Evolutionary conservation across 2,329 filamentous ascomycete genomes (phyloP), one percentile per base, ranked within the genome.

Genomic region (Daldinia eschscholtzii): DNA sequence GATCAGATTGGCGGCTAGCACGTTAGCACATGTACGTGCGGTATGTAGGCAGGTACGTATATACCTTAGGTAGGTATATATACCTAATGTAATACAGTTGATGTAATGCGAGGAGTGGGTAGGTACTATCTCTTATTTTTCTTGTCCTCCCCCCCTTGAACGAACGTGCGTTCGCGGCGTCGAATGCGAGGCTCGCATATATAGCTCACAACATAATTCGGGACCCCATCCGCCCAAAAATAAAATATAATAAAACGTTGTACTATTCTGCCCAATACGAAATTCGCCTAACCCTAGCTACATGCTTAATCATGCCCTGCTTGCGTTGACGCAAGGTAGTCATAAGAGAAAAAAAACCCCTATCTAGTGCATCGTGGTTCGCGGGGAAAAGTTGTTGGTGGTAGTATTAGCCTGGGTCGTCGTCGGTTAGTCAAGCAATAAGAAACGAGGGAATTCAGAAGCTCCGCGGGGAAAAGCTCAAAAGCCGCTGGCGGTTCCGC

Each of bases 181-280:
- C 50, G 26, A 44, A 61, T 39, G 52, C 41, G 18, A 46, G 48
- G 18, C 18, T 15, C 13, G 48, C 37, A 59, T 26, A 60, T 64
- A 64, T 61, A 64, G 50, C 67, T 70, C 67, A 67, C 33, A 41
- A 35, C 62, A 58, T 66, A 65, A 69, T 56, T 58, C 58, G 35
- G 20, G 20, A 18, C 52, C 30, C 30, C n/a, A 30, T 35, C 5
- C n/a, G 33, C 44, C 30, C 2, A 39, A 39, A 50, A 50, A 50
- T 2, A 18, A 52, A 52, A 52, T 10, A 23, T n/a, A 23, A 23
- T 23, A 23, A 23, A 23, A 23, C 20, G 52, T 18, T 55, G 52
- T 55, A 30, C 20, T 57, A 68, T 52, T 39, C 58, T 62, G 55
- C 42, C 61, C 39, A 61, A 62, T 61, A 58, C 52, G 35, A 63